Evolutionary conservation across 331 rosid species (phyloP).

Genomic region (Saraca asoca): DNA sequence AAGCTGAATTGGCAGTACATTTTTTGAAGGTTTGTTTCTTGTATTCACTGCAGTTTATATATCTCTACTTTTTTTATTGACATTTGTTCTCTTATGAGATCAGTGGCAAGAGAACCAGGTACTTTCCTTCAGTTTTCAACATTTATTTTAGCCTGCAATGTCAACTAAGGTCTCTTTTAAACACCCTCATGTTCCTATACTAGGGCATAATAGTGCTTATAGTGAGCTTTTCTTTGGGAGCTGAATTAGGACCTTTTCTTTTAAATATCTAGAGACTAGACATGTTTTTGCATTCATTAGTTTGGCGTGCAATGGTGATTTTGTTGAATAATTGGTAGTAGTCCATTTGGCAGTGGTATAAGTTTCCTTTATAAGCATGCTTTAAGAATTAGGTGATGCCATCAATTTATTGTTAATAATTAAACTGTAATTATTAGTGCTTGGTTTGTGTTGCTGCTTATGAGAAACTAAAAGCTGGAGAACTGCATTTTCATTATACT

Average conservation of each 20-base stretch:
- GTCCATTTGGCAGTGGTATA: neutral
- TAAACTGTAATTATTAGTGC: neutral
- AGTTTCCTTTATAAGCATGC: too few relatives aligned
- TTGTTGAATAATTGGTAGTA: neutral
- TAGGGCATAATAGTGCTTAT: too few relatives aligned
- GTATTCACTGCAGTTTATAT: slow-evolving; percentile 8
- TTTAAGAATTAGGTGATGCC: neutral
- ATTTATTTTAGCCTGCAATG: too few relatives aligned
- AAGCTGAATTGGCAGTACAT: slow-evolving; percentile 96
- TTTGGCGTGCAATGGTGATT: slow-evolving; percentile 14
- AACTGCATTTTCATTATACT: neutral
- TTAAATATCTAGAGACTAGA: too few relatives aligned
- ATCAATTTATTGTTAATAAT: slow-evolving; percentile 6
- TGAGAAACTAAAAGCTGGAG: slow-evolving; percentile 7
- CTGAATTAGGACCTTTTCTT: too few relatives aligned
- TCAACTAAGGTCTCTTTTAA: too few relatives aligned
- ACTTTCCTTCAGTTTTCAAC: too few relatives aligned
- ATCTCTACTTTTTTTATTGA: neutral
- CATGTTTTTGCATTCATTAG: neutral
- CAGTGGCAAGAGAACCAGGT: too few relatives aligned
- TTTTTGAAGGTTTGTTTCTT: slow-evolving; percentile 77
- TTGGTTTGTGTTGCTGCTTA: neutral
- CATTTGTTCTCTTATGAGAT: too few relatives aligned
- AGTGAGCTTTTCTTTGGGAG: too few relatives aligned
- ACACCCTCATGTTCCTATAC: too few relatives aligned